Evolutionary conservation across 805 yeast genomes (phyloP), one percentile per base, ranked within the genome.

Genomic region (Metschnikowia dekortorum): DNA sequence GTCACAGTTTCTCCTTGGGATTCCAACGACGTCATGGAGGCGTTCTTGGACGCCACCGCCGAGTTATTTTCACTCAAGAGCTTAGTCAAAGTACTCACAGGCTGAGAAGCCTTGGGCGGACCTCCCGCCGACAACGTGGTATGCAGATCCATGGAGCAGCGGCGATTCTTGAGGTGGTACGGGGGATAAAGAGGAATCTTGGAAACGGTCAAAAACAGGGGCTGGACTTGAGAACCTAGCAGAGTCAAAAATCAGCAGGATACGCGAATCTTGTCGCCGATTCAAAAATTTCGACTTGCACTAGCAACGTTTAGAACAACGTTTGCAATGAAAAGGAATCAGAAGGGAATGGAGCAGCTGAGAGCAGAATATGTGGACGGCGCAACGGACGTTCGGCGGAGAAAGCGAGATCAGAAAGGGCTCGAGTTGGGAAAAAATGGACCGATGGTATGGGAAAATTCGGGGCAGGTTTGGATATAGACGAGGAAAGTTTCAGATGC

Each of bases 51-150:
- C 18, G 49, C 43, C 36, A 40, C 45, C 7, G 48, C 33, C 36
- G 52, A 49, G 52, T 61, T 62, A 33, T 69, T 66, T 47, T 69
- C 74, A 50, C 67, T 67, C 53, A 70, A 60, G 14, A 70, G 66
- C 47, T 71, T 58, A n/a, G 75, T 70, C 55, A 70, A 64, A 18
- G 74, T 66, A 48, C 68, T 62, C 39, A 70, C 61, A 32, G 73
- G 70, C 54, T 61, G 65, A 29, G 52, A 48, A 50, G 55, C 49
- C 18, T 46, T 32, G 41, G 49, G 43, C 11, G 39, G 40, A 14
- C 40, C 41, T 41, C 39, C 55, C 39, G 38, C 38, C 38, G 52
- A 28, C 30, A 36, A 38, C 45, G 45, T 41, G 37, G 42, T 16
- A 18, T 44, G 47, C 33, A 44, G 37, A 41, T 53, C 56, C 56